Conservation (phyloP, 1,284 basidiomycete genomes). For the Coniferiporia sulphurascens region DNA sequence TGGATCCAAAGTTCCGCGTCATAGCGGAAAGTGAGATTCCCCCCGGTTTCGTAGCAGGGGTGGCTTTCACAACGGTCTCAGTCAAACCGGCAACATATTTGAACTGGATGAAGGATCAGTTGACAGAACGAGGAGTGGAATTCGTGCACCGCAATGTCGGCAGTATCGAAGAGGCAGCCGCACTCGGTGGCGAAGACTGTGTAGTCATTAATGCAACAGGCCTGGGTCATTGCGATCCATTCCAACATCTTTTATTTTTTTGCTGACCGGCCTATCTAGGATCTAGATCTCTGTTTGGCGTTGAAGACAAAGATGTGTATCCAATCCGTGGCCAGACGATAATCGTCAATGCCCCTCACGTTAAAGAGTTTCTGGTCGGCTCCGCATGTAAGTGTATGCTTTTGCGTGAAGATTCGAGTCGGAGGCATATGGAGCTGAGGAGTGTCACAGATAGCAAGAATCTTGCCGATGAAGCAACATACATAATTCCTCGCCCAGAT, state of each 20-base stretch:
- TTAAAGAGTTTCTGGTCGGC: slow-evolving; percentile 35
- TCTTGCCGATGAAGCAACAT: slow-evolving; percentile 30
- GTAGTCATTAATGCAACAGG: slow-evolving; percentile 46
- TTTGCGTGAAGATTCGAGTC: slow-evolving; percentile 7
- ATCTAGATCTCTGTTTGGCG: slow-evolving; percentile 70
- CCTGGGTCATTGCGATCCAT: slow-evolving; percentile 33
- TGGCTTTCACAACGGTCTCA: slow-evolving; percentile 43
- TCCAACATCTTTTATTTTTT: slow-evolving; percentile 1
- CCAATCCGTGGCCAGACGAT: slow-evolving; percentile 88
- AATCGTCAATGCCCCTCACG: slow-evolving; percentile 63
- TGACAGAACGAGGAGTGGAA: slow-evolving; percentile 29
- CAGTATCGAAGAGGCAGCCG: slow-evolving; percentile 39
- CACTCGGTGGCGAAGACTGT: slow-evolving; percentile 31
- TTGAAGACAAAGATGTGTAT: slow-evolving; percentile 67
- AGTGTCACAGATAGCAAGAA: neutral
- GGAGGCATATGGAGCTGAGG: slow-evolving; percentile 6
- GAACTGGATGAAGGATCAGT: slow-evolving; percentile 41
- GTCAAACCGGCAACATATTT: slow-evolving; percentile 45
- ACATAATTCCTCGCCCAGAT: slow-evolving; percentile 53
- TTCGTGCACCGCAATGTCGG: slow-evolving; percentile 30
- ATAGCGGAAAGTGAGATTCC: slow-evolving; percentile 33
- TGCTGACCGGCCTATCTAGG: slow-evolving; percentile 39
- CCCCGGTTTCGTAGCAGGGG: slow-evolving; percentile 31
- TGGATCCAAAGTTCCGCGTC: slow-evolving; percentile 33
- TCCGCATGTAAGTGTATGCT: slow-evolving; percentile 22